These are phyloP conservation scores for Plasmodium billcollinsi DNA, from an alignment of 169 alveolate genomes.

Conservation along the genomic window DNA sequence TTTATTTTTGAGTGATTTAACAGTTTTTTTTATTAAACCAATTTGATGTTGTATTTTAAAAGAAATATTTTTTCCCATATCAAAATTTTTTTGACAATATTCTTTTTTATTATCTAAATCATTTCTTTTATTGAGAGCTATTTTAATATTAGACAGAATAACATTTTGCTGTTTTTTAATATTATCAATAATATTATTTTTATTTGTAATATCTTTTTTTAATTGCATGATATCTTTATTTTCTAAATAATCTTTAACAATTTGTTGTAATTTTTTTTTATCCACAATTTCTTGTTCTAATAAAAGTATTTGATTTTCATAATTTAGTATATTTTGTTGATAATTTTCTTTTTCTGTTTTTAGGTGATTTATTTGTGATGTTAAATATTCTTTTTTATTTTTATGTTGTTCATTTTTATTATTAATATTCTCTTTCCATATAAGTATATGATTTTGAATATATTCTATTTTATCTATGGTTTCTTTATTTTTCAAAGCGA, in stretches of 20 bases:
- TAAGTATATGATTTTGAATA: slow-evolving; percentile 38
- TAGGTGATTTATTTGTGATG: slow-evolving; percentile 26
- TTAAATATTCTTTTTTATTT: slow-evolving; percentile 31
- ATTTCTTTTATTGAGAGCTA: slow-evolving; percentile 70
- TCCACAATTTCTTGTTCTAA: slow-evolving; percentile 55
- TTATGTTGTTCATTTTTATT: slow-evolving; percentile 34
- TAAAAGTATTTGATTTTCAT: slow-evolving; percentile 55
- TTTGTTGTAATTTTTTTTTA: slow-evolving; percentile 32
- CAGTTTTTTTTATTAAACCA: slow-evolving; percentile 51
- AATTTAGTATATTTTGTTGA: slow-evolving; percentile 69
- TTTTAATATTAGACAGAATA: slow-evolving; percentile 54
- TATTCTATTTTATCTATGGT: slow-evolving; percentile 32
- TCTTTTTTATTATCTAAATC: slow-evolving; percentile 74
- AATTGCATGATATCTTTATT: slow-evolving; percentile 54
- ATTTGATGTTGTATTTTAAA: slow-evolving; percentile 73
- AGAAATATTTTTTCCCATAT: slow-evolving; percentile 72
- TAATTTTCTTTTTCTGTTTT: slow-evolving; percentile 53
- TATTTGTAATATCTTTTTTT: slow-evolving; percentile 37
- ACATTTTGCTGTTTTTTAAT: slow-evolving; percentile 62
- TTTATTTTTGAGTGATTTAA: slow-evolving; percentile 19
- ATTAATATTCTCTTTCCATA: slow-evolving; percentile 53
- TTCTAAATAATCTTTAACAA: slow-evolving; percentile 58
- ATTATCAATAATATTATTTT: slow-evolving; percentile 56
- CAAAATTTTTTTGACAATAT: slow-evolving; percentile 57
- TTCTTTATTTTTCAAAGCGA: slow-evolving; percentile 53